A percentile compares a stretch with the other conserved stretches of the same genome.
Conservation (phyloP, 163 green algal genomes). For the Coccomyxa subellipsoidea region DNA sequence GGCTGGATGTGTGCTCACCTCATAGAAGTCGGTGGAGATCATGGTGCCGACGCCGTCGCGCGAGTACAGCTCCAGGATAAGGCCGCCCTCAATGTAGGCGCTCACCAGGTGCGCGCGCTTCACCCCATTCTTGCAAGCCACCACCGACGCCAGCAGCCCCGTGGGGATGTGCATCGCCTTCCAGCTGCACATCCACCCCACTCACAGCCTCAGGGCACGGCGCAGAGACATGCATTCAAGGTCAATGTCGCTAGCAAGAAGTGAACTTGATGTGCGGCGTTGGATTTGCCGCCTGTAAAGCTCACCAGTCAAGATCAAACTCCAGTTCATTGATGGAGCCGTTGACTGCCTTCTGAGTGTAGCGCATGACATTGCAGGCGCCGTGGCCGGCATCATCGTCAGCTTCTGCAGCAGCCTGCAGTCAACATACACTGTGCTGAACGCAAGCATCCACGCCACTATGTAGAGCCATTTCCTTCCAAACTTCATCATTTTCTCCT, state of each 20-base stretch:
- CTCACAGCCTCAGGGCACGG: not conserved
- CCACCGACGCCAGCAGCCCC: slow-evolving; percentile 55
- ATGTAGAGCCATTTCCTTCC: too few relatives aligned
- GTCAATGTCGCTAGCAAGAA: not conserved
- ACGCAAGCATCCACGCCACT: too few relatives aligned
- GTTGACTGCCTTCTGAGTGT: not conserved
- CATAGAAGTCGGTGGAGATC: slow-evolving; percentile 88
- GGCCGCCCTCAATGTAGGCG: slow-evolving; percentile 70
- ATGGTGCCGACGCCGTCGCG: slow-evolving; percentile 89
- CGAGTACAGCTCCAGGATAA: slow-evolving; percentile 97
- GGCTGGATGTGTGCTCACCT: slow-evolving; percentile 14
- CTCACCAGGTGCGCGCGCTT: slow-evolving; percentile 87
- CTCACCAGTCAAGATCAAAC: slow-evolving; percentile 69
- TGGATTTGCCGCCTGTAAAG: not conserved
- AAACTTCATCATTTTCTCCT: too few relatives aligned
- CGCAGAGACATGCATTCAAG: not conserved
- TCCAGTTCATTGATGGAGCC: slow-evolving; percentile 36
- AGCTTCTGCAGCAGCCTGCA: not conserved
- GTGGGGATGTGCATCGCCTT: slow-evolving; percentile 55
- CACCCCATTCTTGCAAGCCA: slow-evolving; percentile 67
- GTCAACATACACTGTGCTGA: too few relatives aligned
- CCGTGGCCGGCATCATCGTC: not conserved
- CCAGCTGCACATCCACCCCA: slow-evolving; percentile 23
- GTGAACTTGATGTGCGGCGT: not conserved
- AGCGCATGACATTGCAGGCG: not conserved